A percentile compares a stretch with the other conserved stretches of the same genome.
phyloP scores from a whole-genome alignment of 164 flowering plant genomes.

The Magnolia officinalis region DNA sequence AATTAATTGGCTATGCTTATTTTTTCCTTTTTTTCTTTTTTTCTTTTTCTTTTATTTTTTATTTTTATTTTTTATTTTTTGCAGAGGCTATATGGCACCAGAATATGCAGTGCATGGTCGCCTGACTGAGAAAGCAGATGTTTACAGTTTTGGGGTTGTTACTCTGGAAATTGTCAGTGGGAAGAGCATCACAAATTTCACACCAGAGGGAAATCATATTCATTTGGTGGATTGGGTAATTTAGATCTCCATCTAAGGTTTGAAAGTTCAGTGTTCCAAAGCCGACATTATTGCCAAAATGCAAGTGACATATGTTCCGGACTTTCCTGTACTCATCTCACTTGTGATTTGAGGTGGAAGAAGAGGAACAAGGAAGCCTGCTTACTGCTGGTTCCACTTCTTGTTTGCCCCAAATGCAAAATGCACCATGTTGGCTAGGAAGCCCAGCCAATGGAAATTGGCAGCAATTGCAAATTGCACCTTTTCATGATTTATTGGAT shows the following conservation, averaged over 20 bases:
- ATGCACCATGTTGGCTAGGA: neutral
- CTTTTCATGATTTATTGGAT: too few relatives aligned
- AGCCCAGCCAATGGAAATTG: neutral
- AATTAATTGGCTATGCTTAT: too few relatives aligned
- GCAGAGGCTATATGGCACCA: constrained; percentile 12
- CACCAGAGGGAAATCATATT: neutral
- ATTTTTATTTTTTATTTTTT: neutral
- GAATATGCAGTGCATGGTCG: constrained; percentile 10
- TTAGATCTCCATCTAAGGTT: neutral
- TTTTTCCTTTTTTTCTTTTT: neutral
- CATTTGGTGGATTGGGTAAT: constrained; percentile 10
- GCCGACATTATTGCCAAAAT: neutral
- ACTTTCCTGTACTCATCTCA: neutral
- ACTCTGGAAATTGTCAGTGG: constrained; percentile 12
- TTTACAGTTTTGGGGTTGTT: constrained; percentile 9
- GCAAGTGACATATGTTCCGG: neutral
- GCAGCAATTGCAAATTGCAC: neutral
- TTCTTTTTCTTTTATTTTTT: neutral
- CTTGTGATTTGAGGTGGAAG: too few relatives aligned
- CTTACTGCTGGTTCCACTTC: too few relatives aligned
- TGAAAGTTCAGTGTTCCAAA: neutral
- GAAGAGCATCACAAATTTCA: constrained; percentile 2
- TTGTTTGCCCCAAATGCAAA: too few relatives aligned
- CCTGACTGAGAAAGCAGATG: constrained; percentile 11
- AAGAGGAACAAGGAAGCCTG: too few relatives aligned